These are phyloP conservation scores for Fragaria nilgerrensis DNA, from an alignment of 306 rosid genomes.

Conservation along the genomic window DNA sequence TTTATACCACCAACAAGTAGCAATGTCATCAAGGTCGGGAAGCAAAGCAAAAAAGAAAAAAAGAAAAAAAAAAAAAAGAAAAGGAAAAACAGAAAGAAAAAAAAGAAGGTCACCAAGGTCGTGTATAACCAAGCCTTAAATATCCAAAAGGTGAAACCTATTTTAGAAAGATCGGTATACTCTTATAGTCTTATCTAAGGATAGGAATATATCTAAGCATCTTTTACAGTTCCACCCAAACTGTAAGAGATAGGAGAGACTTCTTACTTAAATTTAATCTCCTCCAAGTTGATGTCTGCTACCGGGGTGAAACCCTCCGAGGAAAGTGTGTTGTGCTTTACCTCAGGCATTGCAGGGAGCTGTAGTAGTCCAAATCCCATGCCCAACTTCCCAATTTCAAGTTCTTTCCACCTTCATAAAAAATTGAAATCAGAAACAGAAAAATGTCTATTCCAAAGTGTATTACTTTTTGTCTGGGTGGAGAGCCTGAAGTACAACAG, in stretches of 20 bases:
- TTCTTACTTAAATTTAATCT: constrained; percentile 75
- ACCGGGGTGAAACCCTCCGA: constrained; percentile 71
- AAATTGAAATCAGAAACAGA: constrained; percentile 14
- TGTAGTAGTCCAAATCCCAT: constrained; percentile 82
- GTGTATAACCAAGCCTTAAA: not conserved
- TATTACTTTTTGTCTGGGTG: not conserved
- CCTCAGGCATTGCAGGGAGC: constrained; percentile 85
- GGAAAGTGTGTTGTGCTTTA: constrained; percentile 69
- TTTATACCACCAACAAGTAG: not conserved
- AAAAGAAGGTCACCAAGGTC: too few relatives aligned
- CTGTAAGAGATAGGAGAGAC: constrained; percentile 1
- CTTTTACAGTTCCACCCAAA: not conserved
- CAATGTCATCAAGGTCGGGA: not conserved
- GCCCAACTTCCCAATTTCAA: constrained; percentile 87
- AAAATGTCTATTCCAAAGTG: not conserved
- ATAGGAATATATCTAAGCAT: not conserved
- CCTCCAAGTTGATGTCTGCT: constrained; percentile 65
- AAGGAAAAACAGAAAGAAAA: too few relatives aligned
- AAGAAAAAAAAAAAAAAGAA: too few relatives aligned
- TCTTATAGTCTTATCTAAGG: not conserved
- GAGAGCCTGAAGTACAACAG: not conserved
- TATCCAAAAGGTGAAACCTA: not conserved
- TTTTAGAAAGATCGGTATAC: not conserved
- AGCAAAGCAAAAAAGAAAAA: too few relatives aligned
- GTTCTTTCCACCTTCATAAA: constrained; percentile 77